phyloP scores from a whole-genome alignment of 768 basidiomycete genomes.

The Leucogyrophana mollusca region DNA sequence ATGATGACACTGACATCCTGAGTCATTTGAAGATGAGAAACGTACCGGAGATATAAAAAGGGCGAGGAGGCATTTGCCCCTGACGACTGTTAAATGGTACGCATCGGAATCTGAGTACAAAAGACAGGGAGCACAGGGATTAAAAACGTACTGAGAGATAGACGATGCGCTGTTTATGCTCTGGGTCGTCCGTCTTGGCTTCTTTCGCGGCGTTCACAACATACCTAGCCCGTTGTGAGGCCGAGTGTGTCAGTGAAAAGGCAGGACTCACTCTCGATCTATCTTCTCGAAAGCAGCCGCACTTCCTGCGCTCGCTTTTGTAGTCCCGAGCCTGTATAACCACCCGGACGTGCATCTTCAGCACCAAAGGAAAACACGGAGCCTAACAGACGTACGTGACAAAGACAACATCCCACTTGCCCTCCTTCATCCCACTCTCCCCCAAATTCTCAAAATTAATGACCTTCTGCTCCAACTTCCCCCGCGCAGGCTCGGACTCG shows the following conservation, averaged over 20 bases:
- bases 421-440: constrained; percentile 47
- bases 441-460: constrained; percentile 70
- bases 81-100: constrained; percentile 32
- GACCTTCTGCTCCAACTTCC: constrained; percentile 66
- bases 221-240: constrained; percentile 42
- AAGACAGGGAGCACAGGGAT: background rate
- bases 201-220: constrained; percentile 72
- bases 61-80: constrained; percentile 49
- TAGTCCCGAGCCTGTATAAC: constrained; percentile 61
- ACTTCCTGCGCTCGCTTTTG: constrained; percentile 56
- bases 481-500: constrained; percentile 32
- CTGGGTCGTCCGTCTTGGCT: constrained; percentile 49
- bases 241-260: background rate
- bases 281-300: constrained; percentile 71
- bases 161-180: constrained; percentile 55
- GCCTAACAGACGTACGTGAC: constrained; percentile 40
- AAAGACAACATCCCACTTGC: constrained; percentile 74
- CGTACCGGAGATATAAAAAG: constrained; percentile 42
- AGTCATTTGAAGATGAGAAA: background rate
- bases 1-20: no score
- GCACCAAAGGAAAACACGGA: background rate
- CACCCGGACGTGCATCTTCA: background rate
- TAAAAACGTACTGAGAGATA: constrained; percentile 62
- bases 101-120: background rate
- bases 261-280: constrained; percentile 60